Evolutionary conservation across 495 filamentous ascomycete genomes (phyloP), one percentile per base, ranked within the genome.

Genomic region (Bryoglossum gracile): DNA sequence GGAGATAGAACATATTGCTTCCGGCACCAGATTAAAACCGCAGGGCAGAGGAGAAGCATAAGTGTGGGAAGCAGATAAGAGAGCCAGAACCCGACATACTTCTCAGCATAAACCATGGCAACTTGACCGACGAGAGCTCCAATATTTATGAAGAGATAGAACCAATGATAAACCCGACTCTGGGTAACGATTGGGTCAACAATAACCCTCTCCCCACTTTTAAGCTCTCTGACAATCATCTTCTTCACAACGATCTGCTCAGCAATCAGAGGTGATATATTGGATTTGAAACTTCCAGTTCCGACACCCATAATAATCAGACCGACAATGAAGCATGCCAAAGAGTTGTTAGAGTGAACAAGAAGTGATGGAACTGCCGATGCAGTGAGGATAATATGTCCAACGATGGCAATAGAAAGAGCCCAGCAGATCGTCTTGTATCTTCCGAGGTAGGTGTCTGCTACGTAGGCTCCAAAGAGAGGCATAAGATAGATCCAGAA

Each of bases 51-150:
- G 46, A 71, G 68, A 60, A 87, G 73, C 53, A 77, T 60, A 22
- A 69, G 53, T 1, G 81, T 84, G 5, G 82, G 81, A 13, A 86
- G 68, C 4, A 75, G 65, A 57, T 64, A 87, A 0, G 82, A 70
- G n/a, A 87, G 70, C 72, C 77, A 89, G 68, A 87, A 89, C 17
- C 85, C 85, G 46, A 88, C 80, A 45, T 85, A 86, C 49, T 82
- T 76, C 65, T 86, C 83, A 5, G 77, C 76, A 57, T 84, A 85
- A 22, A 78, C 76, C 78, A 83, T 77, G 11, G 24, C 46, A 13
- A 61, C 24, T 26, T 50, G 46, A 13, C 57, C 57, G 41, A 48
- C 59, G 13, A 57, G 41, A 1, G 80, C 68, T 33, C 83, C 82
- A 35, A 84, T 58, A 58, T 87, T 87, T 72, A 89, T 81, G 65